Evolutionary conservation across 2,329 filamentous ascomycete genomes (phyloP), one percentile per base, ranked within the genome.

Genomic region (Trichophyton schoenleinii): DNA sequence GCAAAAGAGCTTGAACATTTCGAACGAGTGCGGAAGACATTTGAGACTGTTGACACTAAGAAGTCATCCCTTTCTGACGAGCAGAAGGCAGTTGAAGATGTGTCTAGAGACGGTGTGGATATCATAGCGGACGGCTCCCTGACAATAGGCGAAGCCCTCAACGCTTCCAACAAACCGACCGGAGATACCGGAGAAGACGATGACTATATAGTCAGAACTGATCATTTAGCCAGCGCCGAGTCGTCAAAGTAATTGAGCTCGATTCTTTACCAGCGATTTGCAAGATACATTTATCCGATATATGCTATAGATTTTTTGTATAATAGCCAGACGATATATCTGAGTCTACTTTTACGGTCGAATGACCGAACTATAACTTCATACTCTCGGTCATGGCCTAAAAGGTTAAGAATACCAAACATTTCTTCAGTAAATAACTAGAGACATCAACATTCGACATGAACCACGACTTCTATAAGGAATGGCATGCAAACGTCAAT

Each of bases 1-100:
- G 86, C 87, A 9, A 92, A 95, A 64, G 94, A 99, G 76, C 77
- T 99, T 46, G 83, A 87, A 57, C 94, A 99, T 71, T 99, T 97
- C 68, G 89, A 96, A 70, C 78, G 82, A 0, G 92, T 99, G 4
- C 80, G 94, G 44, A 84, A 82, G 18, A 83, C 84, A 18, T 99
- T 99, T 70, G 94, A 99, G 77, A 69, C 80, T 73, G 72, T 76
- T 73, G 75, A 77, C 64, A 76, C 78, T 64, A 74, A 76, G 61
- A 71, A 75, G 44, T 71, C 73, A 15, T 66, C 68, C 41, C 49
- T 41, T 11, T 25, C 31, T 15, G 15, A 49, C 15, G 34, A 8
- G 8, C 58, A 62, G 9, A 49, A 62, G 31, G 36, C 20, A 48
- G 44, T 28, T 42, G 22, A 57, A 11, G 25, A 20, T 8, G 13